Percentiles rank a stretch among this genome's conserved stretches.
phyloP scores from a whole-genome alignment of 768 basidiomycete genomes.

The Pholiota microspora region DNA sequence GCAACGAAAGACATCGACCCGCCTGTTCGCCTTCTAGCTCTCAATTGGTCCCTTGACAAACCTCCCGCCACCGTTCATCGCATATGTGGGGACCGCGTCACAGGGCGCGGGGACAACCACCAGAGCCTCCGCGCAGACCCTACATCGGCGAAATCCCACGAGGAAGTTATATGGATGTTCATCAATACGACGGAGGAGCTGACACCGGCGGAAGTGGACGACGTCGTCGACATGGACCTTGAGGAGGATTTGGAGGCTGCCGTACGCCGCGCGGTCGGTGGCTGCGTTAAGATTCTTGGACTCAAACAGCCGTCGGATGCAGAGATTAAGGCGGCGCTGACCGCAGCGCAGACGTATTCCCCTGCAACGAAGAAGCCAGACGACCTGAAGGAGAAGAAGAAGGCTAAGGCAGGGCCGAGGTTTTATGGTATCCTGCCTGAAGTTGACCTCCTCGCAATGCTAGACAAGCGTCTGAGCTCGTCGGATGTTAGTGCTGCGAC shows the following conservation, averaged over 20 bases:
- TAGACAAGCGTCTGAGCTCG: slow-evolving; percentile 40
- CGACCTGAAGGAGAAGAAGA: slow-evolving; percentile 29
- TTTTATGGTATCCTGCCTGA: slow-evolving; percentile 85
- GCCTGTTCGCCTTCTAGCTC: slow-evolving; percentile 73
- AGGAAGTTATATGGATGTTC: slow-evolving; percentile 83
- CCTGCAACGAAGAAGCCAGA: slow-evolving; percentile 22
- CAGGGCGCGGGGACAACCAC: slow-evolving; percentile 78
- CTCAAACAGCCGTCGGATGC: slow-evolving; percentile 52
- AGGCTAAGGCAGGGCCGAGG: slow-evolving; percentile 42
- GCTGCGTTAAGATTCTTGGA: slow-evolving; percentile 52
- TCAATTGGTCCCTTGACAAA: slow-evolving; percentile 67
- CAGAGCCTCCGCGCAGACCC: slow-evolving; percentile 76
- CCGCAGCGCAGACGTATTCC: slow-evolving; percentile 37
- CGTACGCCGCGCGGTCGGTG: slow-evolving; percentile 58
- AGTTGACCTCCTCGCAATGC: slow-evolving; percentile 51
- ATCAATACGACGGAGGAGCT: slow-evolving; percentile 64
- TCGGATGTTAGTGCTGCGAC: slow-evolving; percentile 28
- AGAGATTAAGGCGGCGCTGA: slow-evolving; percentile 55
- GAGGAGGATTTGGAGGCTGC: slow-evolving; percentile 46
- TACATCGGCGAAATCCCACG: slow-evolving; percentile 52
- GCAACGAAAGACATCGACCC: slow-evolving; percentile 41
- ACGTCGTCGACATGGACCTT: slow-evolving; percentile 58
- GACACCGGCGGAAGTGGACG: slow-evolving; percentile 57
- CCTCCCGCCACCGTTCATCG: slow-evolving; percentile 65
- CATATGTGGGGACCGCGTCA: slow-evolving; percentile 75